Evolutionary conservation across 306 rosid species (phyloP), one percentile per base, ranked within the genome.

Genomic region (Alnus glutinosa): DNA sequence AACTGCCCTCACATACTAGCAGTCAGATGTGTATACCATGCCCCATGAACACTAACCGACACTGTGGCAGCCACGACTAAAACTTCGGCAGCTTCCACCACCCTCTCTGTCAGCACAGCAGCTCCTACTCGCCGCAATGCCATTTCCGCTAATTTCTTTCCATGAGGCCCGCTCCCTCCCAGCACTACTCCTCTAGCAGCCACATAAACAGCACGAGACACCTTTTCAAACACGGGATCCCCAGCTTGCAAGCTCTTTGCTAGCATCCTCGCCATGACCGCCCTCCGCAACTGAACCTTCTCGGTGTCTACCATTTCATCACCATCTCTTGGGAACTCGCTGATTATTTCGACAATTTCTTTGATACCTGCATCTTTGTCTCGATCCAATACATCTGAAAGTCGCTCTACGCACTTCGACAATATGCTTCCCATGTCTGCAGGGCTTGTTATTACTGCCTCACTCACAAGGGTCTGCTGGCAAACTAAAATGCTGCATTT

Each of bases 211-310:
- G 98, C 89, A 36, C 54, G 84, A 3, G 87, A 85, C 51, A 95
- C 98, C 85, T 83, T 95, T 79, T 90, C 96, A 82, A 95, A 92
- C 74, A 95, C 94, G 1, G 92, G 83, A 73, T 95, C 97, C 78
- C 93, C 99, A 48, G 97, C 90, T 81, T 91, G 98, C 82, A 95
- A 75, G 85, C 97, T 93, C 91, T 85, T 95, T 2, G 86, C 89
- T 55, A 95, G 15, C 92, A 93, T 88, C 86, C 99, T 84, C 19
- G 83, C 82, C 62, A 86, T 85, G 19, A 95, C 96, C 47, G 8
- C 73, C 85, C 84, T 95, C 81, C 92, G 80, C 34, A 92, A 79
- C 37, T 80, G 79, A 61, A 87, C 79, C 80, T 83, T 85, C 75
- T 71, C 85, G 0, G 71, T 16, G 72, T 79, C 92, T 13, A 15